These are phyloP conservation scores for Basidiobolus meristosporus DNA, from an alignment of 371 early-diverging fungal genomes.

Conservation along the genomic window DNA sequence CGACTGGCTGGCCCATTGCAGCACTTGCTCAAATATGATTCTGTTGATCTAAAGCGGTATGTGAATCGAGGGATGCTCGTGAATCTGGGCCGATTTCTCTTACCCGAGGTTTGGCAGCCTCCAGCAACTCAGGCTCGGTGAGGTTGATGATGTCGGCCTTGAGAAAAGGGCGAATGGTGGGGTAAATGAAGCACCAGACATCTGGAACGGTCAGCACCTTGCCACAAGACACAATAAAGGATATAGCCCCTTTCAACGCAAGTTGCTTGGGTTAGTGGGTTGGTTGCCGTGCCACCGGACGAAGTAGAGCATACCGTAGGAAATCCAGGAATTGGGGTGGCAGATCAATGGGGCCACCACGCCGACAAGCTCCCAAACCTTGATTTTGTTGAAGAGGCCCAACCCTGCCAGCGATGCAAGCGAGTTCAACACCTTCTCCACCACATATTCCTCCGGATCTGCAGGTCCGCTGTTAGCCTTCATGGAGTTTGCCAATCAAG, in stretches of 20 bases:
- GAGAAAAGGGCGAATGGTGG: constrained; percentile 48
- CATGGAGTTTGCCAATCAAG: not conserved
- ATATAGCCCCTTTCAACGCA: constrained; percentile 39
- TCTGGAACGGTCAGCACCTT: constrained; percentile 50
- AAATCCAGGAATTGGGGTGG: constrained; percentile 72
- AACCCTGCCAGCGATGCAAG: constrained; percentile 63
- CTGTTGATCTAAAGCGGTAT: constrained; percentile 5
- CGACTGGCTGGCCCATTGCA: constrained; percentile 36
- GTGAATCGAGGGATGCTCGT: not conserved
- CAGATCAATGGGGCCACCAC: constrained; percentile 52
- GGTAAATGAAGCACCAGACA: constrained; percentile 60
- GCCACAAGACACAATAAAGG: constrained; percentile 45
- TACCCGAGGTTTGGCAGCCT: constrained; percentile 48
- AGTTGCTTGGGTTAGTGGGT: not conserved
- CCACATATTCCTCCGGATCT: constrained; percentile 81
- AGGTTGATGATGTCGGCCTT: constrained; percentile 40
- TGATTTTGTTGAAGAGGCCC: constrained; percentile 64
- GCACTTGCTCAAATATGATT: constrained; percentile 32
- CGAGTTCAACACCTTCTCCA: constrained; percentile 68
- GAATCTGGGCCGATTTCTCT: constrained; percentile 4
- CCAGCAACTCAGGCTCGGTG: constrained; percentile 29
- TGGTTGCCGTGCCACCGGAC: not conserved
- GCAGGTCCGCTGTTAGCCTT: not conserved
- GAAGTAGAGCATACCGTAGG: constrained; percentile 28
- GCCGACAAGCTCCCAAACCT: constrained; percentile 48